These are phyloP conservation scores for Durusdinium trenchii DNA, from an alignment of 73 alveolate species.

Conservation along the genomic window DNA sequence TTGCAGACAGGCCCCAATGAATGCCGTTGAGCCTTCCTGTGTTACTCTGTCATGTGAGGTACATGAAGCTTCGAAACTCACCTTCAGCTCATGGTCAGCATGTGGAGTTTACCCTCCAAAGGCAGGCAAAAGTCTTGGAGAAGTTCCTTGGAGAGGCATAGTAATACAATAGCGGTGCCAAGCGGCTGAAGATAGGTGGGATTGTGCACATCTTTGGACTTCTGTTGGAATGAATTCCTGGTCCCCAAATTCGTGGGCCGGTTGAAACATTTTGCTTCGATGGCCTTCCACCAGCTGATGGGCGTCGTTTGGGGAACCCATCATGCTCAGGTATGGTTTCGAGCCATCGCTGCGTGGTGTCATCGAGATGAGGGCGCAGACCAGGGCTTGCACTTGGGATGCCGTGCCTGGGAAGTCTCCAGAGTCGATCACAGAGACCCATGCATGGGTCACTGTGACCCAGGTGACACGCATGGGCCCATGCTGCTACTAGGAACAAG, in stretches of 20 bases:
- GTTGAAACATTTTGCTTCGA: background rate
- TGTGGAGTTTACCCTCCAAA: conserved; percentile 49
- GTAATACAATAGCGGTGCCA: no score
- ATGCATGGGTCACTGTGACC: background rate
- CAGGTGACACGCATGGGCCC: no score
- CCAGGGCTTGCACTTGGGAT: background rate
- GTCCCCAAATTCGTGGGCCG: no score
- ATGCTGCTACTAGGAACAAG: background rate
- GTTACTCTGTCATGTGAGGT: background rate
- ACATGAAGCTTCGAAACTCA: conserved; percentile 61
- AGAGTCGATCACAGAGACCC: background rate
- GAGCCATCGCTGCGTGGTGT: conserved; percentile 63
- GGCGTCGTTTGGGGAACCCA: background rate
- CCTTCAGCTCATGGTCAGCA: conserved; percentile 68
- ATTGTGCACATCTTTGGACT: no score
- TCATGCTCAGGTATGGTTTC: background rate
- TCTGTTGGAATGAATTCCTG: no score
- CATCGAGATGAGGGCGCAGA: conserved; percentile 73
- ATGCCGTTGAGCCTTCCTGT: background rate
- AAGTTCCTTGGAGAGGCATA: no score
- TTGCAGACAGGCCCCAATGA: no score
- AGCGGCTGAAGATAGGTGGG: no score
- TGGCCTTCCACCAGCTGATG: no score
- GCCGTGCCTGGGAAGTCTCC: background rate
- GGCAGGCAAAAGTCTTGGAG: background rate